These are phyloP conservation scores for Deakozyma indianensis DNA, from an alignment of 805 yeast genomes.

Conservation along the genomic window DNA sequence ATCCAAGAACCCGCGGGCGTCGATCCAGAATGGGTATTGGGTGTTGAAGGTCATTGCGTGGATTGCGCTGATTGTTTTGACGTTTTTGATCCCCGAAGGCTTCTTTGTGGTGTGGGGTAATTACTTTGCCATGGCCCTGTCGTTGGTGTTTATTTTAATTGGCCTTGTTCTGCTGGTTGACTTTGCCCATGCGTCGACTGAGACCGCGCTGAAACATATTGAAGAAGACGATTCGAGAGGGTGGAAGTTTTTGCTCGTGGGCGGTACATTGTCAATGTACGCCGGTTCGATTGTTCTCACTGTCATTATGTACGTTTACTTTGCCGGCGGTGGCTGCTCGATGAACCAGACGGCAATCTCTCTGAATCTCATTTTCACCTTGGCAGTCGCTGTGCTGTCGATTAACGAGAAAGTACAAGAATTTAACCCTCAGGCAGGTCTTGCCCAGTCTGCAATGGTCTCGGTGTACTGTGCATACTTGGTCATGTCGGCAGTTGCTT, in stretches of 20 bases:
- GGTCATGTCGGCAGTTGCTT: slow-evolving; percentile 81
- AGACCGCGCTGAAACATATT: slow-evolving; percentile 78
- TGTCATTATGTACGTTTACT: slow-evolving; percentile 64
- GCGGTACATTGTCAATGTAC: slow-evolving; percentile 84
- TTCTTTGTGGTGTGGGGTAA: slow-evolving; percentile 88
- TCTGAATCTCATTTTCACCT: slow-evolving; percentile 51
- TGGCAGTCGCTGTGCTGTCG: slow-evolving; percentile 55
- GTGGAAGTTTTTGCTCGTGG: slow-evolving; percentile 71
- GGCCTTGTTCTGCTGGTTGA: slow-evolving; percentile 86
- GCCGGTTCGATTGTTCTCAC: slow-evolving; percentile 58
- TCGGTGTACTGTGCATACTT: slow-evolving; percentile 84
- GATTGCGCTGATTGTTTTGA: slow-evolving; percentile 37
- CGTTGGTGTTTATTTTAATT: slow-evolving; percentile 73
- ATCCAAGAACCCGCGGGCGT: slow-evolving; percentile 62
- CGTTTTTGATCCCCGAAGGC: slow-evolving; percentile 73
- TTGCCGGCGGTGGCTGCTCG: slow-evolving; percentile 67
- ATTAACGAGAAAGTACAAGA: slow-evolving; percentile 79
- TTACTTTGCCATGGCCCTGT: slow-evolving; percentile 69
- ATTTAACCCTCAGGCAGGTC: slow-evolving; percentile 85
- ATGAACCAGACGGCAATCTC: slow-evolving; percentile 84
- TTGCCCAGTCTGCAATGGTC: slow-evolving; percentile 95
- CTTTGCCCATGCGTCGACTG: slow-evolving; percentile 98
- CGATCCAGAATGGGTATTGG: slow-evolving; percentile 90
- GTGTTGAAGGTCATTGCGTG: slow-evolving; percentile 52
- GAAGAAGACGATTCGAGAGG: slow-evolving; percentile 53